Base-by-base conservation (phyloP, 1,284 basidiomycete genomes). In the Tilletia caries region DNA sequence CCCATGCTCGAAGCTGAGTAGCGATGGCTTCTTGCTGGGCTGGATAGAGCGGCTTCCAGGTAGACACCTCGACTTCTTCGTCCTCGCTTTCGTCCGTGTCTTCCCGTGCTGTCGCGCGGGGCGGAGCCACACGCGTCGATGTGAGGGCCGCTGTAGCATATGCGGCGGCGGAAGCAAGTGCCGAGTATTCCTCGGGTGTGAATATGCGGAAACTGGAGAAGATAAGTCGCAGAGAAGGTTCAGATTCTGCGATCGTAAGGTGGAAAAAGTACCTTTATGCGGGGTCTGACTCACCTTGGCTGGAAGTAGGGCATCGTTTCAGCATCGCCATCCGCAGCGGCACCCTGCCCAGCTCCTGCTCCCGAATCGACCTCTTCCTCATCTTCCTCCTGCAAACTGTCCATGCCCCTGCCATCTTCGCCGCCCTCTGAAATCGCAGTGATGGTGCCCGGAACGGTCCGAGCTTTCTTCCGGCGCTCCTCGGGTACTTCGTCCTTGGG, bases 141-240 rank as follows among this genome's bases (percentile, higher is more conserved):
- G 79, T 80, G 48, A 80, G 71, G 1, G 77, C 77, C 20, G 76
- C 78, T 5, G 79, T 80, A 10, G 79, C 77, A 52, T 76, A 75
- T 2, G 79, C 79, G 13, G 79, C 79, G 27, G 78, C 77, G 4
- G 77, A 78, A 29, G 79, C 79, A 3, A 80, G 68, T 10, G 77
- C 74, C 32, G 76, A 76, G 37, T 75, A 79, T 32, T 76, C 76
- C 50, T 77, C 73, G 27, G 65, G 50, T 12, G 75, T 74, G 52
- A 78, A 76, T 46, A 73, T 71, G 50, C 72, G 75, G 33, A 73
- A 78, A 12, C 65, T 54, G 58, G 13, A 27, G 18, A 25, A 34
- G 60, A 50, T 8, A 15, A 41, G 66, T 2, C 65, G 34, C 43
- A 32, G 32, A 52, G 23, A 25, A 62, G 67, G 41, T 12, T 20